phyloP scores from a whole-genome alignment of 257 asterid species.

The Nicotiana paniculata region DNA sequence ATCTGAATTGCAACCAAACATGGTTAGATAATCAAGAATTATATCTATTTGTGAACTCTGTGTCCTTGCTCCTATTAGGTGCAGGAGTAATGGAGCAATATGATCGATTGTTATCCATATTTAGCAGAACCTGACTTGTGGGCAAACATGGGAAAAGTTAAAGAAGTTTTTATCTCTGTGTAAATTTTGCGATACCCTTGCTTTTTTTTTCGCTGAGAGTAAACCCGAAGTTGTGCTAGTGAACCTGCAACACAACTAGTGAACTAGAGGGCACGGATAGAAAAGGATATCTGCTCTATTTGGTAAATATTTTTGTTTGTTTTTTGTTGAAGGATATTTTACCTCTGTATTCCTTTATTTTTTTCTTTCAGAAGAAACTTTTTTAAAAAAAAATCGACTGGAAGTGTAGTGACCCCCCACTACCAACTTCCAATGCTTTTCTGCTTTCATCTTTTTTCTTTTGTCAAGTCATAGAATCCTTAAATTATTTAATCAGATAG shows the following conservation, averaged over 20 bases:
- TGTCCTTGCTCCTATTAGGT: neutral
- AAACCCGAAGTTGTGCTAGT: neutral
- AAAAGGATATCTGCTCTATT: neutral
- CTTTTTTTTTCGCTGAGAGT: neutral
- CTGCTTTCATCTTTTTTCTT: neutral
- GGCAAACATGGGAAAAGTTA: neutral
- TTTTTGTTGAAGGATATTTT: neutral
- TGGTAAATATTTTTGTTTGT: neutral
- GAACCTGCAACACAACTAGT: neutral
- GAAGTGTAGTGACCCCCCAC: neutral
- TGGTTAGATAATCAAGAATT: neutral
- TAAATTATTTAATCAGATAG: neutral
- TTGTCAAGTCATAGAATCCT: conserved; percentile 1
- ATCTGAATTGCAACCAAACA: neutral
- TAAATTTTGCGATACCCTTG: neutral
- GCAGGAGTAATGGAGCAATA: neutral
- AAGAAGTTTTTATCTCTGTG: neutral
- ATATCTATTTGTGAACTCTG: neutral
- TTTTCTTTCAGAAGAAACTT: neutral
- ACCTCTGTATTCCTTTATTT: neutral
- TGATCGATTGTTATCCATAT: neutral
- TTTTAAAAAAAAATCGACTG: neutral
- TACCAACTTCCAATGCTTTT: neutral
- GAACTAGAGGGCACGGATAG: neutral
- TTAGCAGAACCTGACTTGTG: neutral